These are phyloP conservation scores for Lentinula novae-zelandiae DNA, from an alignment of 1,284 basidiomycete species.

Conservation along the genomic window DNA sequence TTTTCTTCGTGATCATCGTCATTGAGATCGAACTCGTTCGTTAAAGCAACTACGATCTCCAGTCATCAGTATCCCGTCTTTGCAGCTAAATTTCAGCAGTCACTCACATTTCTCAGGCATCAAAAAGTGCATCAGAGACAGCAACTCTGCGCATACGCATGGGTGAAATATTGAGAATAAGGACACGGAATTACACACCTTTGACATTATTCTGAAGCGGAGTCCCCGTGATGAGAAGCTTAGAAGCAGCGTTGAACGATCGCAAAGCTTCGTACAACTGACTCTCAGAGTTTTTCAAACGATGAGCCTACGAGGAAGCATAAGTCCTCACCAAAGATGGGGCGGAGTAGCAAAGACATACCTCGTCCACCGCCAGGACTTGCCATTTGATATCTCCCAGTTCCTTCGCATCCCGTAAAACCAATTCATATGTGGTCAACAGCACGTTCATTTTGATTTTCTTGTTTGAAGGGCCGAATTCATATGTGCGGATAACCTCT, in stretches of 20 bases:
- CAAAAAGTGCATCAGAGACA: conserved; percentile 97
- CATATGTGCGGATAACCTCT: conserved; percentile 88
- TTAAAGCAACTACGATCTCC: conserved; percentile 57
- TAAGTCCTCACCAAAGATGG: neutral
- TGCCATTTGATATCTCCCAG: conserved; percentile 97
- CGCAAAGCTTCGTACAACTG: conserved; percentile 94
- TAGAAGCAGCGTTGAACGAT: conserved; percentile 87
- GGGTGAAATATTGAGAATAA: neutral
- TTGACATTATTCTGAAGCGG: conserved; percentile 99
- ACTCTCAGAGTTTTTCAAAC: conserved; percentile 96
- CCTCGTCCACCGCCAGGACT: conserved; percentile 93
- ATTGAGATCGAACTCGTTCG: conserved; percentile 92
- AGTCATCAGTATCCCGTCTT: conserved; percentile 2
- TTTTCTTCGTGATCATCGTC: conserved; percentile 92
- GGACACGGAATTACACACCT: conserved; percentile 45
- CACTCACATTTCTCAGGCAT: conserved; percentile 94
- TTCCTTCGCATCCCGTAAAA: conserved; percentile 87
- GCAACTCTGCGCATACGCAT: conserved; percentile 62
- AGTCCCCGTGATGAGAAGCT: conserved; percentile 96
- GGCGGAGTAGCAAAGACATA: conserved; percentile 26
- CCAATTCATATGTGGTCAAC: conserved; percentile 96
- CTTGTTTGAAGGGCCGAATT: conserved; percentile 85
- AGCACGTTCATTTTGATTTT: conserved; percentile 97
- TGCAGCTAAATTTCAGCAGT: neutral
- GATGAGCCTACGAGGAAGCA: conserved; percentile 71